A percentile compares a stretch with the other conserved stretches of the same genome.
Evolutionary conservation across 2,329 filamentous ascomycete species (phyloP).

Genomic region (Byssoonygena ceratinophila): DNA sequence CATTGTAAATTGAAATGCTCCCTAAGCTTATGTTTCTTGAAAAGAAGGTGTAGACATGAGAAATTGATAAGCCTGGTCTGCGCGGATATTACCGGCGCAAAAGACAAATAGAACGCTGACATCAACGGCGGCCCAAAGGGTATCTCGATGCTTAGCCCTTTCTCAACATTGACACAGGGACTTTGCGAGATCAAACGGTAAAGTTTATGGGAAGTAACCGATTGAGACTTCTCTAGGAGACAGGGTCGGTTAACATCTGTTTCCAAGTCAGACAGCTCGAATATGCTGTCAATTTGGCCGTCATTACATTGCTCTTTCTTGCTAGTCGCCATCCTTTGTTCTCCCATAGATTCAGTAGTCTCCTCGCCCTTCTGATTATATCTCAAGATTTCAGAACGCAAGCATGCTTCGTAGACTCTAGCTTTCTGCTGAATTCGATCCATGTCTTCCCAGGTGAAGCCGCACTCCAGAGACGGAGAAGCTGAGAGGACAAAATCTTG

Average conservation of each 20-base stretch:
- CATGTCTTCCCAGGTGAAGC: conserved; percentile 62
- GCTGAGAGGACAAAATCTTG: conserved; percentile 43
- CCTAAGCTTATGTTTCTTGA: conserved; percentile 59
- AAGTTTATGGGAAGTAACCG: conserved; percentile 25
- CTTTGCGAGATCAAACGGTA: conserved; percentile 23
- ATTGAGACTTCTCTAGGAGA: conserved; percentile 20
- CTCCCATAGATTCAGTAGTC: conserved; percentile 19
- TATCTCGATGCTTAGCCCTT: conserved; percentile 13
- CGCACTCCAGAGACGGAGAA: conserved; percentile 48
- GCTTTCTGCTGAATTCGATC: conserved; percentile 53
- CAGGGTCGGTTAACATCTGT: conserved; percentile 15
- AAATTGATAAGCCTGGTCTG: conserved; percentile 70
- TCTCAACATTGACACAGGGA: conserved; percentile 18
- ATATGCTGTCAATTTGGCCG: conserved; percentile 6
- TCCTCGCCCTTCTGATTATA: conserved; percentile 25
- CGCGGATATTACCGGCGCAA: conserved; percentile 59
- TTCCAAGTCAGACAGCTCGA: conserved; percentile 9
- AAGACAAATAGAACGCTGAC: conserved; percentile 55
- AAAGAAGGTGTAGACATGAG: conserved; percentile 65
- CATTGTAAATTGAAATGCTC: conserved; percentile 64
- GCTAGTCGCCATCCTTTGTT: background rate
- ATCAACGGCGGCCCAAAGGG: conserved; percentile 34
- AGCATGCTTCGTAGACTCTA: conserved; percentile 29
- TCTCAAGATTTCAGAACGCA: conserved; percentile 31
- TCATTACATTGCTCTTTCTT: background rate